These are phyloP conservation scores for Ganoderma resinaceum DNA, from an alignment of 1,284 basidiomycete species.

Conservation along the genomic window DNA sequence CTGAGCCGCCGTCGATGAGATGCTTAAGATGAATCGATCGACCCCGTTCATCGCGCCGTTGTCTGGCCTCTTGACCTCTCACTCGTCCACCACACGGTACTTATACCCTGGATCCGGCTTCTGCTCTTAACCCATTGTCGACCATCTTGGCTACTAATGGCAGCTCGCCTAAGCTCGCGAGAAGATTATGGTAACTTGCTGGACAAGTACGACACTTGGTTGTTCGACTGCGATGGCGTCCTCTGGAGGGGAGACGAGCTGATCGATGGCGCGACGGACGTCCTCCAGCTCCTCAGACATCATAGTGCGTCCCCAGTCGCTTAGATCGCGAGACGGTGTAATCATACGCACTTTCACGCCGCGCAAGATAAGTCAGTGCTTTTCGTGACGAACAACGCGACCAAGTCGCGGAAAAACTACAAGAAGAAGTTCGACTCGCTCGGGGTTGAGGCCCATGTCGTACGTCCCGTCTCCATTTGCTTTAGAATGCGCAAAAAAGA, in stretches of 20 bases:
- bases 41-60: not conserved
- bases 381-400: constrained; percentile 99
- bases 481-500: not conserved
- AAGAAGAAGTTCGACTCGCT: constrained; percentile 92
- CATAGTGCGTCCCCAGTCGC: constrained; percentile 46
- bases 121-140: not conserved
- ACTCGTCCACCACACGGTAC: not conserved
- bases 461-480: constrained; percentile 47
- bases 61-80: not conserved
- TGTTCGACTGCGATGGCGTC: constrained; percentile 98
- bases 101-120: not conserved
- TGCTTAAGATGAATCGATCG: not conserved
- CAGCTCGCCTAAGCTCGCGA: constrained; percentile 39
- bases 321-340: not conserved
- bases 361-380: constrained; percentile 83
- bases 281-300: constrained; percentile 71
- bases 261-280: constrained; percentile 80
- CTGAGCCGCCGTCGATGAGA: not conserved
- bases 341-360: not conserved
- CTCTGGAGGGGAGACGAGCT: constrained; percentile 89
- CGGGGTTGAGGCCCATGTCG: constrained; percentile 86
- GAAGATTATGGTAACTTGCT: constrained; percentile 67
- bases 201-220: constrained; percentile 88
- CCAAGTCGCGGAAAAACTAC: constrained; percentile 88
- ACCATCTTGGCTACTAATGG: constrained; percentile 26